Evolutionary conservation across 1,139 yeast genomes (phyloP).

Genomic region (Lizanozyma gosingica): DNA sequence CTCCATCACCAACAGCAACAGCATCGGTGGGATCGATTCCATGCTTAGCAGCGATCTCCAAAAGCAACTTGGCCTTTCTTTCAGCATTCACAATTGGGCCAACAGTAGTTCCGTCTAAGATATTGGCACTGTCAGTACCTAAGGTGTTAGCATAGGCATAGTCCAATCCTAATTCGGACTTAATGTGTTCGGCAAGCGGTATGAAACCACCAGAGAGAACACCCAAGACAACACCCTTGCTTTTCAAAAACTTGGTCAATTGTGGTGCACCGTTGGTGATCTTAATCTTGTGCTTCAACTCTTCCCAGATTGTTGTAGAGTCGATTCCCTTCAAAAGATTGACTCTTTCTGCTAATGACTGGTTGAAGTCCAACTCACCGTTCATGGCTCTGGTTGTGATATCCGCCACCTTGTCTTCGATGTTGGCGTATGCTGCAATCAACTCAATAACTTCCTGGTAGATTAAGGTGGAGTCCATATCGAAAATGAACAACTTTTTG

Average conservation of each 20-base stretch:
- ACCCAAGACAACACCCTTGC: constrained; percentile 60
- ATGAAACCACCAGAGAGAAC: constrained; percentile 94
- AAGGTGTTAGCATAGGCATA: constrained; percentile 83
- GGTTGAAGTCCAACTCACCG: constrained; percentile 87
- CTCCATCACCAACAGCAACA: constrained; percentile 96
- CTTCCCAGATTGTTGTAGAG: constrained; percentile 66
- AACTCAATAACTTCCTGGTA: constrained; percentile 95
- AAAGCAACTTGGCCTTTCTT: constrained; percentile 66
- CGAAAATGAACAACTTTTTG: constrained; percentile 75
- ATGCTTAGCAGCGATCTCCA: constrained; percentile 58
- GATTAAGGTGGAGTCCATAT: constrained; percentile 96
- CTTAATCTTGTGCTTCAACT: constrained; percentile 55
- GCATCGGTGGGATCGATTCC: constrained; percentile 46
- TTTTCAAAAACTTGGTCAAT: constrained; percentile 54
- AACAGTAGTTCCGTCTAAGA: constrained; percentile 42
- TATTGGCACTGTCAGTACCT: constrained; percentile 50
- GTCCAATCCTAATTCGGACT: constrained; percentile 61
- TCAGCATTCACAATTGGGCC: constrained; percentile 86
- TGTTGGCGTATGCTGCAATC: constrained; percentile 82
- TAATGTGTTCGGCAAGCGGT: constrained; percentile 75
- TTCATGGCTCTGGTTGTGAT: constrained; percentile 96
- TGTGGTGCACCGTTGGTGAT: constrained; percentile 81
- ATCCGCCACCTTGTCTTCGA: constrained; percentile 63
- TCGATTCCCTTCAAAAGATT: constrained; percentile 72
- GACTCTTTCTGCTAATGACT: constrained; percentile 72